Conservation (phyloP, 805 yeast species). For the Metschnikowia rubicola region DNA sequence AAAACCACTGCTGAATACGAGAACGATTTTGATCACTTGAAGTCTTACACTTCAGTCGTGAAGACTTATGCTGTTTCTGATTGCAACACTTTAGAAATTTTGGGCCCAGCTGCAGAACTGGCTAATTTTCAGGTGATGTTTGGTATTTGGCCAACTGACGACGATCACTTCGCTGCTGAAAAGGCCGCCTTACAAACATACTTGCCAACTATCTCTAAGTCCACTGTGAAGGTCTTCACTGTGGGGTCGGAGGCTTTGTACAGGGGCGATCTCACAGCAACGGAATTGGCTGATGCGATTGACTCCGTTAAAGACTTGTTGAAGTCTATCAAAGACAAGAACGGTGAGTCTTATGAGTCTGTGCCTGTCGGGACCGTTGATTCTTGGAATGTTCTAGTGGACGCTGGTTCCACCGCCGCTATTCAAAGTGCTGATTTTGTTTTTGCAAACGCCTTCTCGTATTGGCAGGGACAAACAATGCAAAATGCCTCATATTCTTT, state of each 20-base stretch:
- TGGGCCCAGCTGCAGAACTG: slow-evolving; percentile 83
- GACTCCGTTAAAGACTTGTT: slow-evolving; percentile 57
- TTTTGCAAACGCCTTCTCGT: slow-evolving; percentile 93
- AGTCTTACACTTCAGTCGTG: slow-evolving; percentile 58
- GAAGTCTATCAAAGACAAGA: slow-evolving; percentile 62
- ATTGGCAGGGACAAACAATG: slow-evolving; percentile 97
- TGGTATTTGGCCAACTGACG: slow-evolving; percentile 95
- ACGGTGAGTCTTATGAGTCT: slow-evolving; percentile 71
- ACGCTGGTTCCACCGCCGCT: slow-evolving; percentile 66
- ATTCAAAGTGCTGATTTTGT: slow-evolving; percentile 80
- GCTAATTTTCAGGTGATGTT: slow-evolving; percentile 73
- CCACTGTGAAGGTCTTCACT: slow-evolving; percentile 69
- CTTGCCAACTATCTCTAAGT: slow-evolving; percentile 68
- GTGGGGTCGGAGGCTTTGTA: slow-evolving; percentile 97
- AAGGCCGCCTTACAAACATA: slow-evolving; percentile 63
- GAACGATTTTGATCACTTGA: slow-evolving; percentile 59
- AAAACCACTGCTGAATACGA: slow-evolving; percentile 69
- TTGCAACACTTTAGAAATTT: slow-evolving; percentile 79
- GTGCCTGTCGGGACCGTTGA: slow-evolving; percentile 90
- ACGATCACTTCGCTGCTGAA: slow-evolving; percentile 71
- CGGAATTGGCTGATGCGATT: slow-evolving; percentile 67
- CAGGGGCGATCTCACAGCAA: slow-evolving; percentile 81
- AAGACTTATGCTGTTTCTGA: slow-evolving; percentile 92
- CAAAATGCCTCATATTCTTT: slow-evolving; percentile 83
- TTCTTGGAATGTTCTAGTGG: slow-evolving; percentile 91